phyloP scores from a whole-genome alignment of 2,329 filamentous ascomycete species.

The Fusarium phyllophilum region DNA sequence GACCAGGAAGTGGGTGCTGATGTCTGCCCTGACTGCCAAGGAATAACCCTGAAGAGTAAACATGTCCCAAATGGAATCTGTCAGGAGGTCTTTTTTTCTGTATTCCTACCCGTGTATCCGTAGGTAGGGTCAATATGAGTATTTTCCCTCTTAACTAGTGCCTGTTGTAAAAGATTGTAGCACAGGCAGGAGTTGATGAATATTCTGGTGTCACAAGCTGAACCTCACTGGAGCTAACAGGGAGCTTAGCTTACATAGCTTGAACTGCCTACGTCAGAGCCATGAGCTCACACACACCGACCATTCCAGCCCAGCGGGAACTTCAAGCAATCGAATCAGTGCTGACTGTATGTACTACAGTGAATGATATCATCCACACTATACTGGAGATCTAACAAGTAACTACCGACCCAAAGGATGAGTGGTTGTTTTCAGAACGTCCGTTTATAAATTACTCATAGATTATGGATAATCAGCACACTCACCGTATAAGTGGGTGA shows the following conservation, averaged over 20 bases:
- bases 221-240: not conserved
- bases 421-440: not conserved
- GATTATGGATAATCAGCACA: not conserved
- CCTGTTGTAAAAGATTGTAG: not conserved
- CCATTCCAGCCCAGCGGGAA: conserved; percentile 7
- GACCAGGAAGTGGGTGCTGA: conserved; percentile 17
- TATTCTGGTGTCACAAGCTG: not conserved
- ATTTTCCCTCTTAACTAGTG: not conserved
- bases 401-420: not conserved
- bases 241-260: not conserved
- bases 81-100: not conserved
- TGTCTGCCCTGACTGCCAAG: conserved; percentile 22
- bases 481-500: not conserved
- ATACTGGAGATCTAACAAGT: not conserved
- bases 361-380: conserved; percentile 22
- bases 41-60: conserved; percentile 4
- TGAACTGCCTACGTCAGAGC: conserved; percentile 18
- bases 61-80: not conserved
- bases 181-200: not conserved
- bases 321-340: not conserved
- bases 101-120: not conserved
- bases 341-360: conserved; percentile 17
- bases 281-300: conserved; percentile 7
- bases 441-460: not conserved
- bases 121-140: not conserved